Conservation (phyloP, 1,284 basidiomycete genomes). For the Moesziomyces aphidis region DNA sequence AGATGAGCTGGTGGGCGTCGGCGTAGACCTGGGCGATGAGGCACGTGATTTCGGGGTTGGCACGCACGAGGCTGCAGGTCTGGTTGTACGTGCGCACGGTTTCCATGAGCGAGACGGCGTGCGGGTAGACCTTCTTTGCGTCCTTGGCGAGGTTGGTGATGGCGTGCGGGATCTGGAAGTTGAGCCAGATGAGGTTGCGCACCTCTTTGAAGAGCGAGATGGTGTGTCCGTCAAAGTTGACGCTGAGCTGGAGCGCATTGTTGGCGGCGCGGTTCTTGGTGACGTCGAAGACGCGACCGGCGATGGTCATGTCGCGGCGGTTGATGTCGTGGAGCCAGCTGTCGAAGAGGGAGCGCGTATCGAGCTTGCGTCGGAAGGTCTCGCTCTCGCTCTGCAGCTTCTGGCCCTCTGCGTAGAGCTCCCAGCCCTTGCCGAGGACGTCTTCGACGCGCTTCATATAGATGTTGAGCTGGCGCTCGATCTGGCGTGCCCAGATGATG, state of each 20-base stretch:
- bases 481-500: conserved; percentile 98
- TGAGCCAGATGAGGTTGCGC: conserved; percentile 92
- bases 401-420: conserved; percentile 98
- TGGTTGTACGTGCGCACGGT: conserved; percentile 96
- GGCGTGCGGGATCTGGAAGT: conserved; percentile 92
- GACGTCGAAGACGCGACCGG: conserved; percentile 96
- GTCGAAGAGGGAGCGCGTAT: conserved; percentile 91
- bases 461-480: conserved; percentile 92
- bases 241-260: conserved; percentile 80
- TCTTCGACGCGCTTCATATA: conserved; percentile 99
- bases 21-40: conserved; percentile 70
- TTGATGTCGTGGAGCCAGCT: conserved; percentile 97
- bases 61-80: conserved; percentile 85
- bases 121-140: conserved; percentile 95
- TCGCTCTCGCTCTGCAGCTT: conserved; percentile 91
- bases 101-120: conserved; percentile 94
- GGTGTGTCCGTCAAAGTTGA: conserved; percentile 97
- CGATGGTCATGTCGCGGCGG: conserved; percentile 85
- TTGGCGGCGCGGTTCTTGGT: conserved; percentile 75
- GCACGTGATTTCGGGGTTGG: conserved; percentile 88
- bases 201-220: conserved; percentile 99
- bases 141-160: conserved; percentile 97
- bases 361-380: conserved; percentile 94
- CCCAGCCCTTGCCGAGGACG: conserved; percentile 97
- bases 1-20: conserved; percentile 56